Percentiles rank a stretch among this genome's conserved stretches.
phyloP scores from a whole-genome alignment of 768 basidiomycete genomes.

The Pisolithus marmoratus region DNA sequence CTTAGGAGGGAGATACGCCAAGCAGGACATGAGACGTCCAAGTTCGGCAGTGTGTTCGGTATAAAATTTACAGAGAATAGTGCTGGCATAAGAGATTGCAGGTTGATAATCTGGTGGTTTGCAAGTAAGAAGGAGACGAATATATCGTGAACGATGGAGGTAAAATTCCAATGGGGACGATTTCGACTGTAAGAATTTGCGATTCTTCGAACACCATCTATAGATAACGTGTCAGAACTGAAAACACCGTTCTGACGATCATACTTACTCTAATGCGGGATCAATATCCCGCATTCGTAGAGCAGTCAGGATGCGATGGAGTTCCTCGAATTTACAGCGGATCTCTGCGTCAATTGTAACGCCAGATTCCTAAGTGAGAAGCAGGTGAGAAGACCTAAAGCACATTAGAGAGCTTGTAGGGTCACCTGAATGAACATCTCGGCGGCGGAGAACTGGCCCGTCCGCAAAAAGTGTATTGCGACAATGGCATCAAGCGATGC shows the following conservation, averaged over 20 bases:
- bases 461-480: slow-evolving; percentile 72
- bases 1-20: slow-evolving; percentile 65
- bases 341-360: slow-evolving; percentile 49
- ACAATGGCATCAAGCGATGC: slow-evolving; percentile 64
- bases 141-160: slow-evolving; percentile 87
- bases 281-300: slow-evolving; percentile 60
- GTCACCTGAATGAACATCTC: slow-evolving; percentile 66
- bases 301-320: slow-evolving; percentile 67
- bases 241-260: background rate
- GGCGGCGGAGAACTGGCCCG: slow-evolving; percentile 74
- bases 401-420: background rate
- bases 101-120: slow-evolving; percentile 49
- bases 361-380: slow-evolving; percentile 52
- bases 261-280: slow-evolving; percentile 71
- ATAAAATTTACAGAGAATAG: slow-evolving; percentile 59
- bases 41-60: slow-evolving; percentile 58
- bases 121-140: slow-evolving; percentile 65
- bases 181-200: slow-evolving; percentile 57
- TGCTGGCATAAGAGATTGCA: slow-evolving; percentile 73
- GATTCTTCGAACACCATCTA: slow-evolving; percentile 77
- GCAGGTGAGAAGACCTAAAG: background rate
- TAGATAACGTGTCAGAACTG: background rate
- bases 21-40: slow-evolving; percentile 60
- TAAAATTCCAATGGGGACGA: slow-evolving; percentile 84
- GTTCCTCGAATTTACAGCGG: slow-evolving; percentile 54